Conservation (phyloP, 495 filamentous ascomycete species). For the Neurospora sp. region DNA sequence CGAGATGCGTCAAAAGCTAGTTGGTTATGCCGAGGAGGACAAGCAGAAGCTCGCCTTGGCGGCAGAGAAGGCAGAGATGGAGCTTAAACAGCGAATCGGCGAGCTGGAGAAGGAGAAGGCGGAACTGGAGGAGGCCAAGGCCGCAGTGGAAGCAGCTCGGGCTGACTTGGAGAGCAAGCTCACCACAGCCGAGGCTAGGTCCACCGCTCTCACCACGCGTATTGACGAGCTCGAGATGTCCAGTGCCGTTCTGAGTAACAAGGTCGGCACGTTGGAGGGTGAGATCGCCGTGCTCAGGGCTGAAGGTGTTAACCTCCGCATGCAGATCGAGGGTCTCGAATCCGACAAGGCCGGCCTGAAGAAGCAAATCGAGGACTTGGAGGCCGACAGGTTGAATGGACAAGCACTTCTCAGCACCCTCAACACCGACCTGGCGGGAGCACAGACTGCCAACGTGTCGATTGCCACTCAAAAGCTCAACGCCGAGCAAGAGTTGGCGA, state of each 20-base stretch:
- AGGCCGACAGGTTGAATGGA: slow-evolving; percentile 9
- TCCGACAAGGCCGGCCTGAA: slow-evolving; percentile 26
- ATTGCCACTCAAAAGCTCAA: slow-evolving; percentile 21
- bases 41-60: slow-evolving; percentile 10
- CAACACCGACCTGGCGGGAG: slow-evolving; percentile 19
- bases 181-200: slow-evolving; percentile 13
- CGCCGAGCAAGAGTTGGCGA: slow-evolving; percentile 13
- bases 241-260: slow-evolving; percentile 11
- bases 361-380: slow-evolving; percentile 19
- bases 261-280: slow-evolving; percentile 11
- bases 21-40: slow-evolving; percentile 9
- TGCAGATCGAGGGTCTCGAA: slow-evolving; percentile 23
- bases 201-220: slow-evolving; percentile 12
- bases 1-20: slow-evolving; percentile 12
- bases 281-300: slow-evolving; percentile 11
- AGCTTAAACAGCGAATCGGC: slow-evolving; percentile 15
- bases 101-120: slow-evolving; percentile 30
- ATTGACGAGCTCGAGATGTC: slow-evolving; percentile 15
- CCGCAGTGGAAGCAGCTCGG: slow-evolving; percentile 24
- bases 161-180: slow-evolving; percentile 19
- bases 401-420: slow-evolving; percentile 16
- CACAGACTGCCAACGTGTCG: slow-evolving; percentile 23
- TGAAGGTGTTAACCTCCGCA: slow-evolving; percentile 9
- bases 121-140: slow-evolving; percentile 19
- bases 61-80: slow-evolving; percentile 15